Conservation (phyloP, 2,329 filamentous ascomycete genomes). For the Pestalotiopsis sp. region DNA sequence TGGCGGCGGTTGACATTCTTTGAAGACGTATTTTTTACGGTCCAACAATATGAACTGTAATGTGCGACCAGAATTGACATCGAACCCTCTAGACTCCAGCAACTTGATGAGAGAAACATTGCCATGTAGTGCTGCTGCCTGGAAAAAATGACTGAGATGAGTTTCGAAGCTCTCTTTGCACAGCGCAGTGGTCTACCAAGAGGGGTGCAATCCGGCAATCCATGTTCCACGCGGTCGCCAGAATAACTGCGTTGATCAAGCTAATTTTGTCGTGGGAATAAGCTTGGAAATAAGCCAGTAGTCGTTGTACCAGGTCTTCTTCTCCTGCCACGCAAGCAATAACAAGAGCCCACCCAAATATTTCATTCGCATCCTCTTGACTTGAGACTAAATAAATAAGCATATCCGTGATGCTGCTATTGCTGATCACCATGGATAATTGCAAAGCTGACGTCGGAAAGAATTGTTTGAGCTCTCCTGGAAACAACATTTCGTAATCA, state of each 20-base stretch:
- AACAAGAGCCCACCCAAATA: neutral
- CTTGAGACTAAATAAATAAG: neutral
- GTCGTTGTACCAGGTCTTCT: neutral
- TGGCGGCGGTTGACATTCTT: neutral
- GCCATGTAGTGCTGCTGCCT: neutral
- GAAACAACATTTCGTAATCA: neutral
- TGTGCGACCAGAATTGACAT: neutral
- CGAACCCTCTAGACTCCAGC: neutral
- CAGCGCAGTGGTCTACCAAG: neutral
- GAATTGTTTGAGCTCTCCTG: neutral
- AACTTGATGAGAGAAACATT: neutral
- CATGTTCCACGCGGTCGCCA: neutral
- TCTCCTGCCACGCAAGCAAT: neutral
- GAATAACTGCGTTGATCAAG: neutral
- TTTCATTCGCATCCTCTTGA: neutral
- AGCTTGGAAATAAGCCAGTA: neutral
- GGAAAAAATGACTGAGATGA: neutral
- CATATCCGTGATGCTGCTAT: neutral
- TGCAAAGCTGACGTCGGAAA: neutral
- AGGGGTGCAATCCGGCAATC: neutral
- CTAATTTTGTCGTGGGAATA: neutral
- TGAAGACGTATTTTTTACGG: too few species aligned
- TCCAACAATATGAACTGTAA: neutral
- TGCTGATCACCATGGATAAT: neutral
- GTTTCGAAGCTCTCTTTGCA: neutral